Percentiles rank a stretch among this genome's conserved stretches.
Conservation (phyloP, 2,329 filamentous ascomycete genomes). For the Eurotiales sp. region DNA sequence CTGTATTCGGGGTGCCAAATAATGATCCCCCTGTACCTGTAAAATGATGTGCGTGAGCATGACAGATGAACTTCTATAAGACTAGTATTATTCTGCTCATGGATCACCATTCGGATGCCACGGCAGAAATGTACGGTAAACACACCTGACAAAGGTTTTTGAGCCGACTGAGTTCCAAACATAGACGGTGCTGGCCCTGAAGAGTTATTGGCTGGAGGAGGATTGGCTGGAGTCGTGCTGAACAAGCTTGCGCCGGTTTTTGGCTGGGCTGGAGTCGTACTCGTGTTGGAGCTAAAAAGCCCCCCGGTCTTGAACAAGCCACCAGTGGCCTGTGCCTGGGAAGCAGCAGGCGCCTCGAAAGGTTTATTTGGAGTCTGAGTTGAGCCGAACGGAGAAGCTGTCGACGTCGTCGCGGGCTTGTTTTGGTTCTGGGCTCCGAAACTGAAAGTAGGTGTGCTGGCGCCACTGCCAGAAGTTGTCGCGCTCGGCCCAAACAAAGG, state of each 20-base stretch:
- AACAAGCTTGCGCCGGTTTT: constrained; percentile 30
- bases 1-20: constrained; percentile 29
- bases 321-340: constrained; percentile 25
- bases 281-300: constrained; percentile 29
- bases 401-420: constrained; percentile 22
- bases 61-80: no score
- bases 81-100: constrained; percentile 19
- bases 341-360: constrained; percentile 28
- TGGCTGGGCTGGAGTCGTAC: constrained; percentile 39
- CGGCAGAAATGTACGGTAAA: no score
- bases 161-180: constrained; percentile 22
- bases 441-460: constrained; percentile 28
- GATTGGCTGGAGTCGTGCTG: constrained; percentile 44
- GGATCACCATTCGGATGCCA: no score
- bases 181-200: constrained; percentile 27
- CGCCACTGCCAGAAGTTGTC: constrained; percentile 18
- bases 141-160: constrained; percentile 28
- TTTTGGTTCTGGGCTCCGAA: constrained; percentile 26
- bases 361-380: constrained; percentile 37
- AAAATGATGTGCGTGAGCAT: no score
- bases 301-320: constrained; percentile 31
- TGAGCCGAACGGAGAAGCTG: constrained; percentile 27
- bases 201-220: constrained; percentile 37
- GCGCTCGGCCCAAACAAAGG: constrained; percentile 27
- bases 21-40: constrained; percentile 24